Evolutionary conservation across 768 basidiomycete genomes (phyloP), one percentile per base, ranked within the genome.

Genomic region (Macrolepiota dolichaula): DNA sequence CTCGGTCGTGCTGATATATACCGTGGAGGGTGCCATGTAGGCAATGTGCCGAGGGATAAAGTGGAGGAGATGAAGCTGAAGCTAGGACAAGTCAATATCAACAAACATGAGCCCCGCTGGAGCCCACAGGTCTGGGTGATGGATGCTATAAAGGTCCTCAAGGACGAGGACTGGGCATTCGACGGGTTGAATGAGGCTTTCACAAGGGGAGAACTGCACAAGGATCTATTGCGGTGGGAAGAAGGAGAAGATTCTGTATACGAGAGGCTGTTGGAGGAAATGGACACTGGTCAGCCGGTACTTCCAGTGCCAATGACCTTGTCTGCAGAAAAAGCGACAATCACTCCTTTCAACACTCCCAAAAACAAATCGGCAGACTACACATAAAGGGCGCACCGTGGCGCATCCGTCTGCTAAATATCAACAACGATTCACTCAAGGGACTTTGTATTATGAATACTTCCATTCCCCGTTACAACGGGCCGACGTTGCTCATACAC

Each of bases 21-120:
- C 36, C 63, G 63, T 12, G 63, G 63, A 1, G 63, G 63, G 42
- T 62, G 63, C 15, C 55, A 64, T 56, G 51, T 64, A 22, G 63
- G 63, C 40, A 54, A 64, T 25, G 38, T 64, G 40, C 63, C 63
- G 5, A 29, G 19, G 40, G 51, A 64, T 24, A 51, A 49, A 12
- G 46, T 64, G 55, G 24, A 24, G 27, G 53, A 50, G 49, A 52
- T 64, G 44, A 36, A 51, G 40, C 4, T 11, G 13, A 62, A 52
- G 27, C 40, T 64, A 6, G 42, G 35, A 19, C 42, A 64, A 19
- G 55, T 62, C 29, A n/a, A 19, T 7, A 49, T 64, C 53, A 54
- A 50, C 19, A 61, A 58, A 27, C 56, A 59, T 2, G 60, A 64
- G 17, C 55, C 60, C 9, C 38, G 56, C 25, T 64, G 63, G 63